Percentiles rank a stretch among this genome's conserved stretches.
phyloP scores from a whole-genome alignment of 129 eudicot genomes.

The Escallonia herrerae region DNA sequence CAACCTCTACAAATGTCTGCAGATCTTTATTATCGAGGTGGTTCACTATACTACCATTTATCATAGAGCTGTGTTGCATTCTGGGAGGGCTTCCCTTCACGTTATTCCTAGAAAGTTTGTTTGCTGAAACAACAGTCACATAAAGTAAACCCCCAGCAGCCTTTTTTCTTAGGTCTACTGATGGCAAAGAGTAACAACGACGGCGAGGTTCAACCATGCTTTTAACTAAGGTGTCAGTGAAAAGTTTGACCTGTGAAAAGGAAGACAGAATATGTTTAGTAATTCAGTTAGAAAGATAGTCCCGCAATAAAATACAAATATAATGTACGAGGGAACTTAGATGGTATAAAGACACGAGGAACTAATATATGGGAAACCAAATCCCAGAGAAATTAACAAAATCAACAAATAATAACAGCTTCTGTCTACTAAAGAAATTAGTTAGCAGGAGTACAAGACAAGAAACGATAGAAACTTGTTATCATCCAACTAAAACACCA shows the following conservation, averaged over 20 bases:
- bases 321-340: no score
- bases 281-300: not conserved
- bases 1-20: constrained; percentile 89
- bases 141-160: constrained; percentile 78
- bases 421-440: no score
- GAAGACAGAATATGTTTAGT: not conserved
- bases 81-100: constrained; percentile 37
- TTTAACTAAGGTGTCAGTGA: constrained; percentile 59
- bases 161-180: constrained; percentile 61
- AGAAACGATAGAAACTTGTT: no score
- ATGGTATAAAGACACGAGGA: no score
- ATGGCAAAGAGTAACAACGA: constrained; percentile 67
- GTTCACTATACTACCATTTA: constrained; percentile 29
- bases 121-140: constrained; percentile 75
- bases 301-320: no score
- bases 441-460: no score
- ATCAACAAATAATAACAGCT: no score
- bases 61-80: constrained; percentile 21
- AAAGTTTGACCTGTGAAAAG: constrained; percentile 56
- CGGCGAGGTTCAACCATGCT: constrained; percentile 98
- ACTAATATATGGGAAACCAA: no score
- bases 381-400: no score
- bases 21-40: constrained; percentile 39
- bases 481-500: no score
- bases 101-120: constrained; percentile 47